These are phyloP conservation scores for Talaromyces piceae DNA, from an alignment of 2,329 filamentous ascomycete genomes.

Conservation along the genomic window DNA sequence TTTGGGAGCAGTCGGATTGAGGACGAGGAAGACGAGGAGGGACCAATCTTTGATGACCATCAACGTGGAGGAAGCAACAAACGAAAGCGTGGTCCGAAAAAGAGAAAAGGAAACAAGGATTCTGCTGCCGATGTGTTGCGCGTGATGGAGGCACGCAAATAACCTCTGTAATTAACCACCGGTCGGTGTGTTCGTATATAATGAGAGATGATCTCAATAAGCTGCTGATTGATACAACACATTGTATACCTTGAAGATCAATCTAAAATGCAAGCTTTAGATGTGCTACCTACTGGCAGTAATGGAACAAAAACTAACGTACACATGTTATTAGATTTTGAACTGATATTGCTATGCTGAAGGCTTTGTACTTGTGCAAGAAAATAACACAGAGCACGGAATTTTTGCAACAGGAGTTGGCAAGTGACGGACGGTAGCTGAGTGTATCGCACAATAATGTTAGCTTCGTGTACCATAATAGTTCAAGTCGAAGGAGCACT, in stretches of 20 bases:
- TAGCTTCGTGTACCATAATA: no score
- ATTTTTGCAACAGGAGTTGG: no score
- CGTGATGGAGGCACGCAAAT: constrained; percentile 60
- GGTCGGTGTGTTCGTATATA: not conserved
- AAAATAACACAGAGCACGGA: no score
- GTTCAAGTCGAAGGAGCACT: not conserved
- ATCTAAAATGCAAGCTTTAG: not conserved
- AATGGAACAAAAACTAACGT: no score
- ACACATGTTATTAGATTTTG: no score
- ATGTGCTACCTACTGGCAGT: not conserved
- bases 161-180: not conserved
- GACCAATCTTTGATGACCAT: constrained; percentile 22
- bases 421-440: no score
- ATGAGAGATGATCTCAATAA: not conserved
- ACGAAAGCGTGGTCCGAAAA: constrained; percentile 49
- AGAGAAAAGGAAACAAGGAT: constrained; percentile 50
- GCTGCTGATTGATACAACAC: no score
- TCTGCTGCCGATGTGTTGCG: constrained; percentile 72
- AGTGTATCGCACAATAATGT: no score
- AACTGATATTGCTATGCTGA: no score
- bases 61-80: constrained; percentile 30
- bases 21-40: constrained; percentile 74
- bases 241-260: not conserved
- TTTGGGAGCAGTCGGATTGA: constrained; percentile 84
- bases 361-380: no score